phyloP scores from a whole-genome alignment of 768 basidiomycete genomes.

The Collybiopsis confluens region DNA sequence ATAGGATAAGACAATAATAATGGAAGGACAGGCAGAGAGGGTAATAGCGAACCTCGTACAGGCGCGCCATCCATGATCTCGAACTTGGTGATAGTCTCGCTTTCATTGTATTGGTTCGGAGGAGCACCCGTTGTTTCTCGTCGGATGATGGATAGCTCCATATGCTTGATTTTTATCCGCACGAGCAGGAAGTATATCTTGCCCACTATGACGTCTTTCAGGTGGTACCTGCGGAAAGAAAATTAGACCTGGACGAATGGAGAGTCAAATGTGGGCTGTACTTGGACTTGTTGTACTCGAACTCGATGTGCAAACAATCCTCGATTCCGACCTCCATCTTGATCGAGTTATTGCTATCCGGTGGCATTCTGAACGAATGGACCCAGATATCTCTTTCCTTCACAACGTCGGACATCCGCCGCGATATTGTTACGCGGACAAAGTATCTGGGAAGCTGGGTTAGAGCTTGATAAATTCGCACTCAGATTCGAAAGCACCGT shows the following conservation, averaged over 20 bases:
- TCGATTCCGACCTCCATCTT: constrained; percentile 99
- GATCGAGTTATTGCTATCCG: constrained; percentile 96
- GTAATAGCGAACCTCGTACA: constrained; percentile 64
- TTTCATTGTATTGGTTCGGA: constrained; percentile 99
- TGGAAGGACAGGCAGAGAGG: neutral
- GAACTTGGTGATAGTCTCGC: constrained; percentile 98
- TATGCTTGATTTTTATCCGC: constrained; percentile 99
- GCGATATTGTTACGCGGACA: constrained; percentile 83
- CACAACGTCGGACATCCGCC: constrained; percentile 87
- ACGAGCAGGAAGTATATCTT: constrained; percentile 99
- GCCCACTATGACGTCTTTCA: constrained; percentile 98
- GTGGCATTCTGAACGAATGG: constrained; percentile 97
- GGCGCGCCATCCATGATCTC: constrained; percentile 99
- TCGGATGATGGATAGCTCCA: constrained; percentile 97
- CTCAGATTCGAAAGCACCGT: constrained; percentile 48
- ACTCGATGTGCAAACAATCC: constrained; percentile 97
- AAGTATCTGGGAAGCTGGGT: constrained; percentile 65
- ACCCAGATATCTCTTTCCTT: constrained; percentile 98
- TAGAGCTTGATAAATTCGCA: neutral
- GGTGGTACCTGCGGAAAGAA: constrained; percentile 72
- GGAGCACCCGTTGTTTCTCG: constrained; percentile 95
- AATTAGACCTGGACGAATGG: neutral
- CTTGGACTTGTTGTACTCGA: constrained; percentile 99
- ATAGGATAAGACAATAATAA: neutral
- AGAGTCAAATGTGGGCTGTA: constrained; percentile 30